These are phyloP conservation scores for Gynandropsis gynandra DNA, from an alignment of 345 rosid genomes.

Conservation along the genomic window DNA sequence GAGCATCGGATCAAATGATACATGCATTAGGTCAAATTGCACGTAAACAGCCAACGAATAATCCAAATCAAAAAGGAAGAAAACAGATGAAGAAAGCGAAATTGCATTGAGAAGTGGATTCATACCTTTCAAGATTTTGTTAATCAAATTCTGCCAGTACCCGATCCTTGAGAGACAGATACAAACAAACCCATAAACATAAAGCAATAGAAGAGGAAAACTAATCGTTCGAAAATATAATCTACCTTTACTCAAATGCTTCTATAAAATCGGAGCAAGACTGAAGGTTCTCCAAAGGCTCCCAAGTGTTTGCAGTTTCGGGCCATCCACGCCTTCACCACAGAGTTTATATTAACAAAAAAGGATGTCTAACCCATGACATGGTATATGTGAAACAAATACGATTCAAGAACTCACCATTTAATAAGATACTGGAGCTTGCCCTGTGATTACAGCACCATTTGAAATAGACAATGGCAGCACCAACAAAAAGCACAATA, in stretches of 20 bases:
- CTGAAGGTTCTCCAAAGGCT: slow-evolving; percentile 86
- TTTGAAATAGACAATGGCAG: slow-evolving; percentile 4
- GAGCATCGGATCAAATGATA: no score
- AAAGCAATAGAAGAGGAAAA: background rate
- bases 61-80: no score
- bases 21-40: no score
- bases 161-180: no score
- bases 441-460: slow-evolving; percentile 45
- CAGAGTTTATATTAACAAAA: slow-evolving; percentile 20
- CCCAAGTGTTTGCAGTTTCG: slow-evolving; percentile 94
- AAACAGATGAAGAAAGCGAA: no score
- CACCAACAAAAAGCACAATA: slow-evolving; percentile 6
- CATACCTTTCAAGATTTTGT: no score
- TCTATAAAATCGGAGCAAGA: slow-evolving; percentile 92
- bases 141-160: no score
- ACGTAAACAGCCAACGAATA: no score
- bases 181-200: no score
- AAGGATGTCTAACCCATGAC: slow-evolving; percentile 16
- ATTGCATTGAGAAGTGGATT: no score
- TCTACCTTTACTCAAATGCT: slow-evolving; percentile 85
- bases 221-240: slow-evolving; percentile 7
- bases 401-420: slow-evolving; percentile 53
- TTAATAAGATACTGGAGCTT: slow-evolving; percentile 92
- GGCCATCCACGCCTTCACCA: slow-evolving; percentile 96
- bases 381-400: slow-evolving; percentile 3